Base-by-base conservation (phyloP, 345 rosid species). In the Populus nigra region DNA sequence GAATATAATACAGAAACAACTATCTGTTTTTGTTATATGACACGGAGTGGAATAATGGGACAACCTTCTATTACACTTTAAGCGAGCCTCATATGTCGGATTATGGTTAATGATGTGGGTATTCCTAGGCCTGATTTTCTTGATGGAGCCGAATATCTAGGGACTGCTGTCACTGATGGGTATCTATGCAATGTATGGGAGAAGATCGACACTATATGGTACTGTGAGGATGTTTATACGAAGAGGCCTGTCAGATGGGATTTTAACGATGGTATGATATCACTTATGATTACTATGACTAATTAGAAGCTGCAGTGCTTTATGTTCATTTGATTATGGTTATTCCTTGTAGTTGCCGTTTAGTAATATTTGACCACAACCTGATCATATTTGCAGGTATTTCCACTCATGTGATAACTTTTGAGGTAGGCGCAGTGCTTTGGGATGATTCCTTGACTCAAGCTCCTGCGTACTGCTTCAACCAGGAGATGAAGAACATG, bases 31-130 rank as follows among this genome's bases (percentile, higher is more conserved):
- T 73, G 25, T 47, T 76, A 31, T 81, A 81, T 35, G 83, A 81
- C 9, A 17, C 78, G 1, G 88, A 83, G 81, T 83, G 85, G 86
- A 77, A 81, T 73, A 86, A 86, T 9, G 88, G 88, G 20, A 81
- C 88, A 1, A 71, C 88, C 18, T 83, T 85, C 49, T 83, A 78
- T 72, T 83, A 72, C 53, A 85, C 84, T 0, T 5, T 77, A 16
- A 78, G 79, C 8, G 75, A 43, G 22, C 70, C 76, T 5, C 72
- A 13, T 2, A 67, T 85, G 88, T 71, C 53, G 74, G 29, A 11
- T 39, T 57, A 65, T 69, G 65, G 45, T 76, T 0, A 77, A 65
- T 39, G 88, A 29, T 10, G 81, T 83, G 6, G 86, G 88, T 3
- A 81, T 86, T 71, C 86, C 84, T 10, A 79, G 80, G 72, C 86